Percentiles rank a stretch among this genome's conserved stretches.
phyloP scores from a whole-genome alignment of 2,329 filamentous ascomycete genomes.

The Fusarium secorum region DNA sequence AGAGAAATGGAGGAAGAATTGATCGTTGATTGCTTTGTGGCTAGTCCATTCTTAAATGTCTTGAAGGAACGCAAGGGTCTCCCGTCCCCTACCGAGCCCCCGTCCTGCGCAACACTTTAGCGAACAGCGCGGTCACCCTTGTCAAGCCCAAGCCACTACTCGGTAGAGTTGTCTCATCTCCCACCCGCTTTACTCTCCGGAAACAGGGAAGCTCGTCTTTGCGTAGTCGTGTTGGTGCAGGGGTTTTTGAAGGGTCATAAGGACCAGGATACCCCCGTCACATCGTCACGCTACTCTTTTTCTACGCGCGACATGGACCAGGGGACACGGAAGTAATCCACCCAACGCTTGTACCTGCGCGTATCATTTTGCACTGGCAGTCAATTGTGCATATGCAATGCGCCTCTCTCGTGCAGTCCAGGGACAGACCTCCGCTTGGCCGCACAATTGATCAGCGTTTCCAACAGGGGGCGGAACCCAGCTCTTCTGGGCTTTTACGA shows the following conservation, averaged over 20 bases:
- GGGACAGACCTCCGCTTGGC: background rate
- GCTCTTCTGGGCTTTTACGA: background rate
- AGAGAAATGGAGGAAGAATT: too few species aligned
- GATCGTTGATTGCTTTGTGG: too few species aligned
- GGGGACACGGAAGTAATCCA: background rate
- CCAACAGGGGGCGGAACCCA: background rate
- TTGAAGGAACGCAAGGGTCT: too few species aligned
- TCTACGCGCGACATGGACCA: too few species aligned
- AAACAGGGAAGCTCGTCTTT: too few species aligned
- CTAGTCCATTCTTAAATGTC: too few species aligned
- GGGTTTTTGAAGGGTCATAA: background rate
- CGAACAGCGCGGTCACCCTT: too few species aligned
- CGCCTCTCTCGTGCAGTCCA: background rate
- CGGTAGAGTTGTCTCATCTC: too few species aligned
- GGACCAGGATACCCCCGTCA: background rate
- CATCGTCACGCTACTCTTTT: background rate
- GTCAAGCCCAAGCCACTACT: too few species aligned
- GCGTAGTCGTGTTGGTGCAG: background rate
- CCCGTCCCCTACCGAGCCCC: too few species aligned
- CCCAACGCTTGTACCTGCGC: background rate
- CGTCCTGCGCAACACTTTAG: too few species aligned
- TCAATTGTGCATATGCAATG: background rate
- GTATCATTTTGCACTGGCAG: background rate
- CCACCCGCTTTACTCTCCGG: too few species aligned
- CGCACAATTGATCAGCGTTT: background rate